phyloP scores from a whole-genome alignment of 164 flowering plant genomes.

The Platanus orientalis region DNA sequence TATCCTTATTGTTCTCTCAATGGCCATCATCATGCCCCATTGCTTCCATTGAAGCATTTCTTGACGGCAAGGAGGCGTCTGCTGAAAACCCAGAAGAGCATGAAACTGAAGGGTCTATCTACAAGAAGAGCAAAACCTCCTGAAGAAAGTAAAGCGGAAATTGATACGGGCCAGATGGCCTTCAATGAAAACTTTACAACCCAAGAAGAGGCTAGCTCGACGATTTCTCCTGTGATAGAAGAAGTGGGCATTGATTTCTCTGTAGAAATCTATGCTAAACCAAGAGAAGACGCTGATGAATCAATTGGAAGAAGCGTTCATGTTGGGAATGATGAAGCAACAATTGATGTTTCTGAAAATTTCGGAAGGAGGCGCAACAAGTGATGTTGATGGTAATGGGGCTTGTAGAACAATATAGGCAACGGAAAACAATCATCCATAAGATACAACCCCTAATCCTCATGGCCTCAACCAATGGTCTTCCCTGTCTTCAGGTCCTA shows the following conservation, averaged over 20 bases:
- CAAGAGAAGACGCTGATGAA: constrained; percentile 13
- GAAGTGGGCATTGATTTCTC: constrained; percentile 28
- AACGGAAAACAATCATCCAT: too few relatives aligned
- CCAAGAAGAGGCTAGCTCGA: neutral
- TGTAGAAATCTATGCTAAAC: constrained; percentile 33
- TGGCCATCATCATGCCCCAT: constrained; percentile 44
- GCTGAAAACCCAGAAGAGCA: constrained; percentile 39
- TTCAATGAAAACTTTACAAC: neutral
- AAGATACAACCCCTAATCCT: too few relatives aligned
- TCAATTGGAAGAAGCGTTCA: too few relatives aligned
- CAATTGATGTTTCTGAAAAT: too few relatives aligned
- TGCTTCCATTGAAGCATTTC: constrained; percentile 57
- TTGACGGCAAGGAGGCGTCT: constrained; percentile 37
- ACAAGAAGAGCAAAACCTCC: constrained; percentile 14
- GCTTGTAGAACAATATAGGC: too few relatives aligned
- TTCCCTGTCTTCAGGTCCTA: too few relatives aligned
- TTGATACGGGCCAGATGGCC: neutral
- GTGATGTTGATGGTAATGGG: too few relatives aligned
- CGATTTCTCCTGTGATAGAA: constrained; percentile 4
- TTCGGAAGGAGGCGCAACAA: too few relatives aligned
- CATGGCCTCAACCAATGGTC: too few relatives aligned
- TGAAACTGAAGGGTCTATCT: constrained; percentile 26
- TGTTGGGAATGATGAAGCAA: too few relatives aligned
- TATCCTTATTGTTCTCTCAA: constrained; percentile 69
- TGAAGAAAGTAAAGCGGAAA: constrained; percentile 5